Evolutionary conservation across 192 early-diverging fungal species (phyloP), one percentile per base, ranked within the genome.

Genomic region (Coemansia sp.): DNA sequence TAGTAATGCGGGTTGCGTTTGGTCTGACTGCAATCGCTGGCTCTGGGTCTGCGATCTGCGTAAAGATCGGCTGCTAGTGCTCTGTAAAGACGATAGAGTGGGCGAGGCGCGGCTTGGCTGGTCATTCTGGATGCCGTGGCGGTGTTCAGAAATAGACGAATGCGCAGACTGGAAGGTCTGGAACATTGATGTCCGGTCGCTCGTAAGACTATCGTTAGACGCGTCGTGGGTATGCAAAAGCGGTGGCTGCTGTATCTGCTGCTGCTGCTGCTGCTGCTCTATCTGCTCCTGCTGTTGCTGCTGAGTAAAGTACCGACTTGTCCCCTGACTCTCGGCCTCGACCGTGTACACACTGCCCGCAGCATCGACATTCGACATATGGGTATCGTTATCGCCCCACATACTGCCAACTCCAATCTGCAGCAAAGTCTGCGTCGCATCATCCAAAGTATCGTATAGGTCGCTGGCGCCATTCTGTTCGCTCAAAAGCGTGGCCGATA

Each of bases 401-500:
- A 76, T 61, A 20, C 56, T 48, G 40, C 63, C 68, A 56, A 82
- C 68, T 5, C 79, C 79, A 4, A 40, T 17, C 53, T 65, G 71
- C 46, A 82, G 39, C 42, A 32, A 49, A 1, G 38, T 50, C 51
- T 76, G 66, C 22, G 65, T 61, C 3, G 6, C 49, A 2, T 49
- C 58, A 16, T 82, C 79, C 39, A 82, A 45, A 0, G 10, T 25
- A 22, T 74, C 71, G 16, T 74, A 82, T 41, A 73, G 25, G 0
- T 51, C 32, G 16, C 65, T 68, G 4, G 79, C 74, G 37, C 64
- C 58, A 57, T 82, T 82, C 19, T 58, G 59, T 32, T 82, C 74
- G 63, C 79, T 76, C 39, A 82, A 61, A 62, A 82, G 22, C 9
- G 79, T 76, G 9, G 63, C 74, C 14, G 79, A 62, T 11, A 82